Base-by-base conservation (phyloP, 495 filamentous ascomycete genomes). In the Penicillium bialowiezense region DNA sequence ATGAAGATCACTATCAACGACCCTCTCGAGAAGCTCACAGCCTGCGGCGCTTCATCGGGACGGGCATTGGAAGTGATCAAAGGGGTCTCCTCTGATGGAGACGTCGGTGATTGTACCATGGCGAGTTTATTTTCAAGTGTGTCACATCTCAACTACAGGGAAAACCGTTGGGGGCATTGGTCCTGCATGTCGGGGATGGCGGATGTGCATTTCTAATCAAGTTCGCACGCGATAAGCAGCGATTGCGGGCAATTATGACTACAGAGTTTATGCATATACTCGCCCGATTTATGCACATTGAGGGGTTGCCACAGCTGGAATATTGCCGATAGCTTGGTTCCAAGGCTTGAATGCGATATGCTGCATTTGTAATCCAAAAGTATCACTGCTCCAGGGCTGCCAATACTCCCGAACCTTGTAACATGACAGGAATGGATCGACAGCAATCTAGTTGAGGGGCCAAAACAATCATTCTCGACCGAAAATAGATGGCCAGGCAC, bases 51-150 rank as follows among this genome's bases (percentile, higher is more conserved):
- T 17, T 60, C 50, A 32, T 32, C 12, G 29, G 29, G 29, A 13
- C 23, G 23, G 8, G 4, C 23, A 41, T 51, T 19, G 9, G 52
- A 20, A 17, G 51, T 50, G 28, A 51, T 39, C 20, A 69, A 60
- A 8, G 60, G 56, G 5, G 60, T 60, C 13, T 55, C 59, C 32
- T 67, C 60, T 10, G 69, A 65, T 51, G 63, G 51, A 2, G 61
- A 43, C 18, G 57, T 8, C 54, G 63, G 15, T 54, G 42, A 54
- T 55, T 68, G 35, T 29, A 54, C 28, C 21, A 53, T 53, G 3
- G 33, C 51, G 41, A 18, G 44, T 15, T 28, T 2, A 17, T 7
- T 29, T 31, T 28, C 7, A 32, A 21, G 3, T 21, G 17, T 18
- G 23, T 21, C 21, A 13, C 24, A 51, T 13, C 5, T 15, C 10